A percentile compares a stretch with the other conserved stretches of the same genome.
Evolutionary conservation across 1,139 yeast species (phyloP).

Genomic region (Yamadazyma atmosphaerica): DNA sequence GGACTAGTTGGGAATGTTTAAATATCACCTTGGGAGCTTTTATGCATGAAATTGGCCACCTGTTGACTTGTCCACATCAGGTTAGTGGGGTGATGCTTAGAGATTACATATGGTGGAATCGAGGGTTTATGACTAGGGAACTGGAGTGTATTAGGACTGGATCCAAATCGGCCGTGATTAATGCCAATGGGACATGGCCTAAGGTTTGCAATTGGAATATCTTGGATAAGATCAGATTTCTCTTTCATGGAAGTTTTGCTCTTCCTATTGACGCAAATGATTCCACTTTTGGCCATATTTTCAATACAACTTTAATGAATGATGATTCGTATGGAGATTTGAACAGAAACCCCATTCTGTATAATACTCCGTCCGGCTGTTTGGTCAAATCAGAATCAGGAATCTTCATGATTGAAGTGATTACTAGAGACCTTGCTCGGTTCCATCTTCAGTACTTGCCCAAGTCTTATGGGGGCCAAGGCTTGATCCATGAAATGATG

Average conservation of each 20-base stretch:
- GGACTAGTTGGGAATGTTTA: conserved; percentile 87
- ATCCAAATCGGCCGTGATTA: conserved; percentile 43
- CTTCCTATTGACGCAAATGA: conserved; percentile 57
- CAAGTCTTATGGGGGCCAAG: conserved; percentile 52
- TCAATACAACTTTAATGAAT: conserved; percentile 23
- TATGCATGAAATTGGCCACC: conserved; percentile 93
- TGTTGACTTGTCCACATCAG: conserved; percentile 90
- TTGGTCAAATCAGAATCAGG: conserved; percentile 61
- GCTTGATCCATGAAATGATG: conserved; percentile 53
- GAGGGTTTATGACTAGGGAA: conserved; percentile 81
- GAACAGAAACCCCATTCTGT: conserved; percentile 25
- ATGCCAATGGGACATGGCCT: conserved; percentile 57
- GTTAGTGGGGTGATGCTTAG: conserved; percentile 87
- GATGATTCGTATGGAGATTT: conserved; percentile 20
- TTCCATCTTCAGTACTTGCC: conserved; percentile 64
- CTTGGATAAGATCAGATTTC: conserved; percentile 72
- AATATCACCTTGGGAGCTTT: conserved; percentile 90
- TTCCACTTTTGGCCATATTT: conserved; percentile 27
- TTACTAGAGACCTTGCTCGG: conserved; percentile 63
- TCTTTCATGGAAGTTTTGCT: conserved; percentile 78
- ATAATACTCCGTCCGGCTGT: conserved; percentile 36
- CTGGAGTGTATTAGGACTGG: conserved; percentile 49
- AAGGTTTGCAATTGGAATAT: conserved; percentile 78
- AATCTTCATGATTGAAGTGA: conserved; percentile 68
- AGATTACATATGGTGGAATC: conserved; percentile 77